Base-by-base conservation (phyloP, 2,329 filamentous ascomycete genomes). In the Cadophora sp. region DNA sequence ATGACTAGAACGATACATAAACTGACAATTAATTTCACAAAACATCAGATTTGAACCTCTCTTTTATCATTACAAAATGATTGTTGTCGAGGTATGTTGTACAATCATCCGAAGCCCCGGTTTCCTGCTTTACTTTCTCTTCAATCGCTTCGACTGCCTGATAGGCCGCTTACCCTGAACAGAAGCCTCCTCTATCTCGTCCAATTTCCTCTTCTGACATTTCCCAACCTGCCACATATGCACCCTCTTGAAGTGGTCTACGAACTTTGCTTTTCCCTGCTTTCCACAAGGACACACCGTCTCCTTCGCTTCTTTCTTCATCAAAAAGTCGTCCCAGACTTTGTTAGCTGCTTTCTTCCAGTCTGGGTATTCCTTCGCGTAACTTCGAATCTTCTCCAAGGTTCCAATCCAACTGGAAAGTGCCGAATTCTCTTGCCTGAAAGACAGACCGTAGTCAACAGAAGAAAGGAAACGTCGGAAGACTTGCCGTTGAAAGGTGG, bases 341-440 rank as follows among this genome's bases (percentile, higher is more conserved):
- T 53, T 66, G 24, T 9, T 11, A 11, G 22, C 40, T 7, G 6
- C n/a, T 19, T 12, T 37, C 22, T 61, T 66, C 55, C 53, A 66
- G 14, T n/a, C 22, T 43, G 26, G 55, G 7, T 9, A 12, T 1
- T 24, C 22, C 14, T 51, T 60, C n/a, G 40, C 55, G n/a, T 60
- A 62, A 14, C 26, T 27, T 19, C 19, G n/a, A 24, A 66, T 62
- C 1, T 55, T 26, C 12, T 51, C 55, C 31, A 55, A 14, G 1
- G 37, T 34, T 16, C 16, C 50, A 22, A 66, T 66, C 64, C 64
- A 66, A 24, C 56, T 48, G 8, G 27, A 2, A n/a, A 66, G 16
- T 24, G 31, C 64, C 22, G 56, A 14, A 3, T 19, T 1, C 37
- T 43, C 53, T 11, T 53, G 40, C 11, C 60, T 64, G 43, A 60